Base-by-base conservation (phyloP, 1,139 yeast genomes). In the Saccharomycopsis phalli region DNA sequence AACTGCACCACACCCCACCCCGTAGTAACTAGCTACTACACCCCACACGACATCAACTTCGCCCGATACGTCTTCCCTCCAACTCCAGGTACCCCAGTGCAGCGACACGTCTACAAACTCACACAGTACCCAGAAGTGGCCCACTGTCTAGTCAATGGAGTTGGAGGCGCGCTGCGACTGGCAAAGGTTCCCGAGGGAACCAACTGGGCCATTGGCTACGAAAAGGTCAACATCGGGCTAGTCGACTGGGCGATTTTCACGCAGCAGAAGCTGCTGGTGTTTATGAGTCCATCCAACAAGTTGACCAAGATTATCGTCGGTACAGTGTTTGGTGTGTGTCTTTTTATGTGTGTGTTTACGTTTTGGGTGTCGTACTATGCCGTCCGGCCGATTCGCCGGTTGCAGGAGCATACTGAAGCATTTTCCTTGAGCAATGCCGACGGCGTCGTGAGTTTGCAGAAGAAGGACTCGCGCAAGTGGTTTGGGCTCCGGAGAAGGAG, bases 281-380 rank as follows among this genome's bases (percentile, higher is more conserved):
- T 86, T 51, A 66, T 76, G 54, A 71, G 66, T 1, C 93, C 95
- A 0, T 71, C 81, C 3, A 59, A 67, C 21, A 70, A 68, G 47
- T 61, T 87, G 36, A 69, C 81, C 3, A 74, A 74, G 48, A 81
- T 84, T 40, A 78, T 84, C 44, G 71, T 81, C 37, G 94, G 93
- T 2, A 78, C 83, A 1, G 86, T 83, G 18, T 63, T 84, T 31
- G 95, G 87, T 1, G 75, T 84, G 25, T 88, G 94, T 2, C 84
- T 67, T 0, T 73, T 82, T 47, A 76, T 87, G 64, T 71, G 84
- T 49, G 49, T 84, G 1, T 60, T 82, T 16, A 84, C 96, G 1
- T 73, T 87, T 56, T 87, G 94, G 2, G 60, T 86, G 44, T 88
- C 95, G 0, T 84, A 86, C 42, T 78, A 77, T 66, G 88, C 91